A percentile compares a stretch with the other conserved stretches of the same genome.
These are phyloP conservation scores for Coemansia sp. DNA, from an alignment of 192 early-diverging fungal genomes.

Conservation along the genomic window DNA sequence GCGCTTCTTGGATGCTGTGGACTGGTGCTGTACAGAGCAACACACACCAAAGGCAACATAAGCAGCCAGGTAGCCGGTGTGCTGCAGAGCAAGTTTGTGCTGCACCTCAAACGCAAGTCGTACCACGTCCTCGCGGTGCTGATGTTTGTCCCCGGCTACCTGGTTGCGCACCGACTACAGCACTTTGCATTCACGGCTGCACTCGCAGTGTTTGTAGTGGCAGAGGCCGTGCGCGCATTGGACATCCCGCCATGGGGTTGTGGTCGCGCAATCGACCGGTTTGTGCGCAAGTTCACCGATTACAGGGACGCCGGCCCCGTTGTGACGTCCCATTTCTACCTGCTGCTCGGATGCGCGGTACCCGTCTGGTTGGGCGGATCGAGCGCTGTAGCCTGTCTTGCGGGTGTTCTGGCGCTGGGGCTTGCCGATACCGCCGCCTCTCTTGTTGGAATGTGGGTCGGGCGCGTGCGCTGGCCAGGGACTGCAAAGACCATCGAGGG, in stretches of 20 bases:
- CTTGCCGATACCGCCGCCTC: constrained; percentile 91
- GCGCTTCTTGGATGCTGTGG: constrained; percentile 13
- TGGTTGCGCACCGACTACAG: constrained; percentile 66
- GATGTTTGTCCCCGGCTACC: constrained; percentile 84
- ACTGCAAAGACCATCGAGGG: constrained; percentile 82
- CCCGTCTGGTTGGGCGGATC: constrained; percentile 81
- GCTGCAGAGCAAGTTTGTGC: constrained; percentile 17
- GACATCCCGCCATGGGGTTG: constrained; percentile 60
- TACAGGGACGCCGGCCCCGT: constrained; percentile 77
- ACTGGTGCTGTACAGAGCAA: not conserved
- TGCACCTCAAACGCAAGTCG: constrained; percentile 81
- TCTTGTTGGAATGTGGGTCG: constrained; percentile 74
- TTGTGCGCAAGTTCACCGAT: constrained; percentile 83
- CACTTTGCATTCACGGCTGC: constrained; percentile 82
- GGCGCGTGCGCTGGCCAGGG: constrained; percentile 71
- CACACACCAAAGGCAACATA: not conserved
- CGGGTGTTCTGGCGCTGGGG: constrained; percentile 86
- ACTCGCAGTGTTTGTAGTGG: constrained; percentile 65
- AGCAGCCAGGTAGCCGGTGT: not conserved
- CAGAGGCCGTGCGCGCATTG: constrained; percentile 81
- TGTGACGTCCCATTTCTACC: constrained; percentile 86
- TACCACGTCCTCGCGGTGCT: constrained; percentile 80
- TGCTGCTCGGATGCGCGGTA: constrained; percentile 86
- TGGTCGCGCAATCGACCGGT: constrained; percentile 64
- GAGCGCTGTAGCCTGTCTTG: constrained; percentile 56